Evolutionary conservation across 106 monocot genomes (phyloP), one percentile per base, ranked within the genome.

Genomic region (Dioscorea zingiberensis): DNA sequence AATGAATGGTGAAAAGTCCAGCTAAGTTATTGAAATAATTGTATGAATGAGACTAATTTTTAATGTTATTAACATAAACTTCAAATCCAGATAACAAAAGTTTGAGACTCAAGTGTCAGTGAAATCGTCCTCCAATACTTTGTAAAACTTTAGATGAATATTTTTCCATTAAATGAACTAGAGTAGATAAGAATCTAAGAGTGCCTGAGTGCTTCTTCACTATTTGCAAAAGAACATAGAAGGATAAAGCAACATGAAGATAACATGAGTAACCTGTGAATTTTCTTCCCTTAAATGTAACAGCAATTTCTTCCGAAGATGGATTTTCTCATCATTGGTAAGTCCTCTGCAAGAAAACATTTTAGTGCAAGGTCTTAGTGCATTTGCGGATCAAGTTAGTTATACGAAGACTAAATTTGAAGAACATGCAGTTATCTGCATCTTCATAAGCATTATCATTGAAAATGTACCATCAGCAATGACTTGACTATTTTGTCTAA

Each of bases 251-350:
- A 38, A 38, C 38, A 38, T 38, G 38, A 38, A 38, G 38, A 38
- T 38, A 38, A 38, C 38, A 8, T 2, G 38, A 38, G 38, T 38
- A 38, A 97, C 95, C 88, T 91, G 83, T 56, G 77, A 53, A 66
- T 88, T 97, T 48, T 92, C 97, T 71, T 97, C 97, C 58, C 88
- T 75, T 27, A 92, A 72, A 63, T 92, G 81, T 54, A 84, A 62
- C 48, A 97, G 65, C 81, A 97, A 74, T 38, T 88, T 97, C 19
- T 83, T 91, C 47, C 86, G 68, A 46, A 97, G 70, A 59, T 97
- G 88, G 13, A 49, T 73, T 77, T 97, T 97, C 58, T 97, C 97
- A 21, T 97, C 97, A 66, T 83, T 86, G 71, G 71, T 73, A 65
- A 97, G 88, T 45, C 83, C 83, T 67, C 92, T 97, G 72, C 61